Evolutionary conservation across 805 yeast species (phyloP), one percentile per base, ranked within the genome.

Genomic region (Candida michaelii): DNA sequence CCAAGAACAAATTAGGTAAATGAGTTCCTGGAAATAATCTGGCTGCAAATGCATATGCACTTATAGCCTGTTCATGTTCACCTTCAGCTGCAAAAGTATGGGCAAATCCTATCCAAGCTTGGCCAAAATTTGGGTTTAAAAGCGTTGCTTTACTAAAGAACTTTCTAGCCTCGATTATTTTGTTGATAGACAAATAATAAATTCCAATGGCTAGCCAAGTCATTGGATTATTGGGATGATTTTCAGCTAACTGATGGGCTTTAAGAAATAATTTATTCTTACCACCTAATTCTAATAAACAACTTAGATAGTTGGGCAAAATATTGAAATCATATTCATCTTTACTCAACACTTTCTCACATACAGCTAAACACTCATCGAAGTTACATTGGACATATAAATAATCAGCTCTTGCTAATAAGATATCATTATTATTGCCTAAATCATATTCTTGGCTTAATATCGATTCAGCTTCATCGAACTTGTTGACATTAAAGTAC

Each of bases 21-120:
- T 93, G 97, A 3, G 90, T 83, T 1, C 96, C 95, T 0, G 90
- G 89, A 55, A 93, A 93, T 32, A 90, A 73, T 47, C 97, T 71
- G 1, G 96, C 89, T 0, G 97, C 97, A 10, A 96, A 90, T 1
- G 98, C 90, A 63, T 90, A 93, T 0, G 98, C 98, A 43, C 97
- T 85, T 16, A 93, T 85, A 1, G 98, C 98, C 63, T 93, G 98
- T 60, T 93, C 99, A 60, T 93, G 97, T 63, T 93, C 99, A n/a
- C 97, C 95, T 60, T 93, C 99, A 2, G 87, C 83, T 0, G 97
- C 97, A 76, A 90, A 93, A 0, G 98, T 90, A 56, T 91, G 98
- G 1, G 98, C 98, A 67, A 93, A 93, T 2, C 97, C 99, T 25
- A 93, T 82, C 99, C 99, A 93, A 1, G 98, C 96, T 40, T 87